These are phyloP conservation scores for Coemansia sp. DNA, from an alignment of 192 early-diverging fungal species.

Conservation along the genomic window DNA sequence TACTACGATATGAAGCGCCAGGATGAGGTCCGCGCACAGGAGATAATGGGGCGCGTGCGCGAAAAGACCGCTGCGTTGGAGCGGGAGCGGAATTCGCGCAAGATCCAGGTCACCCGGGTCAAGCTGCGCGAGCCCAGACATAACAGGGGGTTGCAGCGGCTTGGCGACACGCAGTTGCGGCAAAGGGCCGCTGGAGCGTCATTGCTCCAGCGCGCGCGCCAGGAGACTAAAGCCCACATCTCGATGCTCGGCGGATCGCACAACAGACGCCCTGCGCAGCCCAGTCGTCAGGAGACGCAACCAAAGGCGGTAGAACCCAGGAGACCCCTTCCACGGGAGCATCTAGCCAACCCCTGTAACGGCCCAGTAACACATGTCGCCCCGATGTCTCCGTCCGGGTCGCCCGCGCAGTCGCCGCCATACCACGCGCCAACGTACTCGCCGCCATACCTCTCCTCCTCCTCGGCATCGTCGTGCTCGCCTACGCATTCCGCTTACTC, in stretches of 20 bases:
- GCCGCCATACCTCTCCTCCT: constrained; percentile 29
- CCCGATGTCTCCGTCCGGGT: constrained; percentile 26
- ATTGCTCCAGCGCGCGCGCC: constrained; percentile 34
- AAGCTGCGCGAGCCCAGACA: not conserved
- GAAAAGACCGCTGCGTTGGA: constrained; percentile 31
- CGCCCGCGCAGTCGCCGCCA: constrained; percentile 38
- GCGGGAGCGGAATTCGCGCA: constrained; percentile 30
- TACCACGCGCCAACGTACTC: constrained; percentile 25
- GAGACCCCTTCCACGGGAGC: too few species aligned
- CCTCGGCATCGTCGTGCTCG: constrained; percentile 29
- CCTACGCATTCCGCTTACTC: constrained; percentile 33
- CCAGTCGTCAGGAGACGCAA: constrained; percentile 1
- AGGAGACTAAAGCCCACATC: constrained; percentile 41
- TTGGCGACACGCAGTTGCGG: not conserved
- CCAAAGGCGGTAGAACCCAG: not conserved
- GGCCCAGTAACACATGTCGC: not conserved
- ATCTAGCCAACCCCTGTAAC: too few species aligned
- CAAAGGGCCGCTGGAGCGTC: constrained; percentile 13
- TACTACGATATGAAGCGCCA: constrained; percentile 34
- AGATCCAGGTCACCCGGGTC: constrained; percentile 18
- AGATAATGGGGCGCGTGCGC: constrained; percentile 41
- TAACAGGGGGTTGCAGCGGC: not conserved
- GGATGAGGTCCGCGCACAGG: constrained; percentile 35
- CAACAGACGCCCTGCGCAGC: not conserved
- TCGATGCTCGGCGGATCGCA: constrained; percentile 21